Conservation (phyloP, 306 rosid species). For the Boehmeria nivea region DNA sequence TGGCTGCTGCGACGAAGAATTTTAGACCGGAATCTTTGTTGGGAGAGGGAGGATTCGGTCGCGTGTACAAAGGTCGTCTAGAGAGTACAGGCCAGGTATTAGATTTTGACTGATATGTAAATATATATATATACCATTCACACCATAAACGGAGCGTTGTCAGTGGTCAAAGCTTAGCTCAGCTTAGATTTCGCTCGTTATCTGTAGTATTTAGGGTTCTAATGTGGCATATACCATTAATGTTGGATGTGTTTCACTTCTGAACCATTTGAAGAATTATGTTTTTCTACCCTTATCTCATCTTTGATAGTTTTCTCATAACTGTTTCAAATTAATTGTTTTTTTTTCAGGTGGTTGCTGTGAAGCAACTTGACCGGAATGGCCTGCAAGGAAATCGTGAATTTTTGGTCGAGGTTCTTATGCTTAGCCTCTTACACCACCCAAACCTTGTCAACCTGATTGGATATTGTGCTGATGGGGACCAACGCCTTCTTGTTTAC, state of each 20-base stretch:
- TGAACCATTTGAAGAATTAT: neutral
- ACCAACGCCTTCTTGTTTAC: conserved; percentile 79
- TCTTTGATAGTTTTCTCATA: conserved; percentile 11
- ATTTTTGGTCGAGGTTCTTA: conserved; percentile 96
- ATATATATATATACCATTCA: neutral
- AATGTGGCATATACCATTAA: conserved; percentile 3
- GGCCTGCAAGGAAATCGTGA: conserved; percentile 80
- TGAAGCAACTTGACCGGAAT: conserved; percentile 76
- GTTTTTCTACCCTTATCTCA: conserved; percentile 9
- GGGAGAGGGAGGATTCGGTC: conserved; percentile 98
- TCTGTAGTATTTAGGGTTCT: conserved; percentile 8
- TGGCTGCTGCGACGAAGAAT: conserved; percentile 91
- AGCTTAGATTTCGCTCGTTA: neutral
- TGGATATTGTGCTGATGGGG: conserved; percentile 87
- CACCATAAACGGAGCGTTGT: neutral
- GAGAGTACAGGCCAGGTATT: conserved; percentile 92
- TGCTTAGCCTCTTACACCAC: conserved; percentile 99
- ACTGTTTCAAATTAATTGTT: conserved; percentile 21
- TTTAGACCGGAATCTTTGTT: conserved; percentile 77
- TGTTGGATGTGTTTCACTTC: conserved; percentile 13
- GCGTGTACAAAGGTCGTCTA: conserved; percentile 86
- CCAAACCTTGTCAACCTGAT: conserved; percentile 93
- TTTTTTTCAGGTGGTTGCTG: conserved; percentile 68
- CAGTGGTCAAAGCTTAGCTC: neutral
- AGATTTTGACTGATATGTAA: neutral